Base-by-base conservation (phyloP, 495 filamentous ascomycete species). In the Talaromyces proteolyticus region DNA sequence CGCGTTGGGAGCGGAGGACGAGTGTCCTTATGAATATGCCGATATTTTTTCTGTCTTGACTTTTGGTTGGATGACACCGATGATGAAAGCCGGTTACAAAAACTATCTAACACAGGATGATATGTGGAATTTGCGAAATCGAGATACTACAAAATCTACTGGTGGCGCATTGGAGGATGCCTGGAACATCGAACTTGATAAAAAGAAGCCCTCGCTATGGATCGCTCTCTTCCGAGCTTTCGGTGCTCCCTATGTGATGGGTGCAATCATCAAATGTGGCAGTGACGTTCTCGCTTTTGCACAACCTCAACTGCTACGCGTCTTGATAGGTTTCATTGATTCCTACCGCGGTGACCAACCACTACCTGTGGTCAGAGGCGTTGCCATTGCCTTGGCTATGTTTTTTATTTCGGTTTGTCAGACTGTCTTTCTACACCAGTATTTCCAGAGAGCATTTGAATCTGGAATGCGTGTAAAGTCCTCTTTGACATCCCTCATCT, bases 31-130 rank as follows among this genome's bases (percentile, higher is more conserved):
- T 26, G 91, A 97, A 72, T 94, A 95, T 69, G 91, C 94, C 19
- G 89, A 91, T 47, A 76, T 97, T 41, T 97, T 97, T 69, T 96
- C 92, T 8, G 81, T 88, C 36, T 79, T 99, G 24, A 95, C 92
- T 8, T 99, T 99, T 63, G 81, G 87, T 50, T 99, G 94, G 94
- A 96, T 99, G 89, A 99, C 94, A 0, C 90, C 92, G 14, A 68
- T 97, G 80, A 99, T 99, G 94, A 90, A 85, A 58, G 83, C 85
- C 68, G 94, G 94, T 16, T 96, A 99, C 67, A 87, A 84, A 57
- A 81, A 90, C 48, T 99, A 78, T 61, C 75, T 99, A 45, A 95
- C 89, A 4, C 92, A 99, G 67, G 89, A 99, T 52, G 93, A 99
- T 67, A 78, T 99, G 42, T 99, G 93, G 93, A 92, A 87, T 56